These are phyloP conservation scores for Amanita fuliginea DNA, from an alignment of 768 basidiomycete species.

Conservation along the genomic window DNA sequence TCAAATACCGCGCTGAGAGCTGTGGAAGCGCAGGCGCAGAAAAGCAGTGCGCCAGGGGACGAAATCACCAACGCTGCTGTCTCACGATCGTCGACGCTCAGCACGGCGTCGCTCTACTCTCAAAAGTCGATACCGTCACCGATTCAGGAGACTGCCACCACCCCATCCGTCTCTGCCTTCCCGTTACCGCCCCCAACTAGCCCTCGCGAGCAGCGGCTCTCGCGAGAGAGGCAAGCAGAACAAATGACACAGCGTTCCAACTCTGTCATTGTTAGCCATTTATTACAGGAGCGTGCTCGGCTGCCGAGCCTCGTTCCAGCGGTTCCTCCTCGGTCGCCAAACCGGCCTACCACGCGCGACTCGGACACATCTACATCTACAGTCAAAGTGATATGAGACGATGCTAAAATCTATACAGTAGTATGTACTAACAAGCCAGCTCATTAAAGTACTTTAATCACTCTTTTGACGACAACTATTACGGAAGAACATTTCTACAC, in stretches of 20 bases:
- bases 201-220: not conserved
- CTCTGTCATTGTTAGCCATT: not conserved
- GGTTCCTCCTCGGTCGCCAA: not conserved
- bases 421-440: too few relatives aligned
- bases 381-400: too few relatives aligned
- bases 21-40: not conserved
- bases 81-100: not conserved
- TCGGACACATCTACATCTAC: not conserved
- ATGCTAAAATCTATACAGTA: too few relatives aligned
- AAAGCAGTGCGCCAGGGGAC: too few relatives aligned
- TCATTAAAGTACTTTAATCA: too few relatives aligned
- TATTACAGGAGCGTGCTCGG: not conserved
- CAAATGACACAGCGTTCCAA: not conserved
- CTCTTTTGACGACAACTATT: too few relatives aligned
- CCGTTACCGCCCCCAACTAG: not conserved
- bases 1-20: not conserved
- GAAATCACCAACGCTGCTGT: not conserved
- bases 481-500: too few relatives aligned
- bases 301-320: not conserved
- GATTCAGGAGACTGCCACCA: not conserved
- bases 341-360: not conserved
- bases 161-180: not conserved
- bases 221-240: not conserved
- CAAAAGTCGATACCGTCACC: not conserved
- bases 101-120: not conserved